Base-by-base conservation (phyloP, 2,329 filamentous ascomycete species). In the Biscogniauxia marginata region DNA sequence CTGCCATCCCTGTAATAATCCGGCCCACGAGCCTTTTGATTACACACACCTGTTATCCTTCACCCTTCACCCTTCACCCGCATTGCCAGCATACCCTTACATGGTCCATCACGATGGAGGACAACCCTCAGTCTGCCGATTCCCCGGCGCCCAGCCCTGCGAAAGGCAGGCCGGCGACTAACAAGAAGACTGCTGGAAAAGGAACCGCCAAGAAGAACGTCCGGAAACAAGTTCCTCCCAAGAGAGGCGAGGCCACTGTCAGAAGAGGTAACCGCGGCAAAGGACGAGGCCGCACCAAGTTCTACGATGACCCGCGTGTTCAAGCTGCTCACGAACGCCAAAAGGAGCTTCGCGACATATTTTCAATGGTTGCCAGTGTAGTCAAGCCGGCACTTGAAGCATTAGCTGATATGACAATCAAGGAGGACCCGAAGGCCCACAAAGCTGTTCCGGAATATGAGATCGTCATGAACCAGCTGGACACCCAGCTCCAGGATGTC, bases 311-410 rank as follows among this genome's bases (percentile, higher is more conserved):
- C 60, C 73, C 77, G 59, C 79, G 77, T 60, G 78, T 81, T 52
- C 83, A 85, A 68, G 82, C 82, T 50, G 78, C 79, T 55, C 82
- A 84, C 62, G 83, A 85, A 68, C 84, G 88, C 53, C 84, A 87
- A 68, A 79, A 87, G 62, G 82, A 88, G 63, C 77, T 90, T 64
- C 87, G 87, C 70, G 83, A 84, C 54, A 78, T 79, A 21, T 90
- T 84, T 71, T 79, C 84, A n/a, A 76, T 80, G 56, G 81, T 90
- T 51, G 80, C 84, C 56, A 81, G 83, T 63, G 78, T 82, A 24
- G 73, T 89, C 64, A 89, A 88, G 70, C 82, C 83, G 16, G 79
- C 85, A 8, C 75, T 89, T 13, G 84, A 85, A 56, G 86, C 89
- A 66, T 76, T 91, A 19, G 85, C 85, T 18, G 81, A 84, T 52